These are phyloP conservation scores for Diospyros kaki DNA, from an alignment of 148 eudicot genomes.

Conservation along the genomic window DNA sequence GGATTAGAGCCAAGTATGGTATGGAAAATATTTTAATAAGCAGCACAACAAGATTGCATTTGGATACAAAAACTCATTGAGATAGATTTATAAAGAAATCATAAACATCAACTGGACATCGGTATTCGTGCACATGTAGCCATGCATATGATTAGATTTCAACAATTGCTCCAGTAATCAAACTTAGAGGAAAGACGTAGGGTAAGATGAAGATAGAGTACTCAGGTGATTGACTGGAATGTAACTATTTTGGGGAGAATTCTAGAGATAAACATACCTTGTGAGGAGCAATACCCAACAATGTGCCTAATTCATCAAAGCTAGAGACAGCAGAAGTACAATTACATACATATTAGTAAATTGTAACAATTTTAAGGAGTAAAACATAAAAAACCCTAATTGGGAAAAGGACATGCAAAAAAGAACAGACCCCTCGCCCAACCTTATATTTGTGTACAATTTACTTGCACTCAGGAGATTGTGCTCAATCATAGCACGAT, in stretches of 20 bases:
- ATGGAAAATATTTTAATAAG: too few species aligned
- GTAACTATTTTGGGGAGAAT: not conserved
- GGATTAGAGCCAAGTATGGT: too few species aligned
- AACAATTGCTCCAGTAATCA: not conserved
- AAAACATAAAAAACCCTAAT: too few species aligned
- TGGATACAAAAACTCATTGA: not conserved
- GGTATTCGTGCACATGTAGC: too few species aligned
- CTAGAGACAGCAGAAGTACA: conserved; percentile 25
- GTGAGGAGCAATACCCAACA: conserved; percentile 86
- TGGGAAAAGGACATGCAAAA: not conserved
- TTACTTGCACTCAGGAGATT: conserved; percentile 98
- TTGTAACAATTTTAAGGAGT: not conserved
- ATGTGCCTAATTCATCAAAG: conserved; percentile 93
- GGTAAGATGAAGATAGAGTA: not conserved
- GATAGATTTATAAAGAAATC: not conserved
- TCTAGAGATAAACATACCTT: conserved; percentile 46
- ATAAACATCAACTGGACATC: not conserved
- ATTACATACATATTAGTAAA: conserved; percentile 1
- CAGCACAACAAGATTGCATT: too few species aligned
- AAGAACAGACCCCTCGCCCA: not conserved
- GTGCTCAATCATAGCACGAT: conserved; percentile 99
- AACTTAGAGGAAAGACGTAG: not conserved
- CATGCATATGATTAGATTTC: too few species aligned
- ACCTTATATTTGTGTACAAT: conserved; percentile 98
- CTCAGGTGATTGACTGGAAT: not conserved